Evolutionary conservation across 371 early-diverging fungal genomes (phyloP).

Genomic region (Mucor plumbeus): DNA sequence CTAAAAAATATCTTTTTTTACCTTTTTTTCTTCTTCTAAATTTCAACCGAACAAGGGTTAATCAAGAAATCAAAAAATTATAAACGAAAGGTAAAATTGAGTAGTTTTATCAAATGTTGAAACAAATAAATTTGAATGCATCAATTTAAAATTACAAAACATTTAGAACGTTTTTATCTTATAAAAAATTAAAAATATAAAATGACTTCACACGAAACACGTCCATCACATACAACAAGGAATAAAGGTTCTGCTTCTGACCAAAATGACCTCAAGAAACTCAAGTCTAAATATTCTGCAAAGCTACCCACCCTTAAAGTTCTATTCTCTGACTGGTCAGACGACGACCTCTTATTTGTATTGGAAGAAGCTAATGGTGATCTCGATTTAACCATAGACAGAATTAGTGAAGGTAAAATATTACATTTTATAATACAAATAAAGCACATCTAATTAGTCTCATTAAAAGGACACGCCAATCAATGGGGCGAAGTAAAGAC

Average conservation of each 20-base stretch:
- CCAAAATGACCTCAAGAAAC: conserved; percentile 60
- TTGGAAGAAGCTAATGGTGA: conserved; percentile 89
- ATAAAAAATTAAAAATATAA: conserved; percentile 11
- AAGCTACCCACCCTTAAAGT: conserved; percentile 78
- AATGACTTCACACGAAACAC: conserved; percentile 44
- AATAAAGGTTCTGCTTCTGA: conserved; percentile 31
- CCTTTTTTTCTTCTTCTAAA: conserved; percentile 5
- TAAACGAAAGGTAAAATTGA: background rate
- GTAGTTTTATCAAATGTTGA: too few relatives aligned
- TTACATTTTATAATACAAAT: background rate
- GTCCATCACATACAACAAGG: conserved; percentile 36
- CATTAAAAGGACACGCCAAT: conserved; percentile 69
- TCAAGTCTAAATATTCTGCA: conserved; percentile 67
- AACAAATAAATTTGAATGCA: background rate
- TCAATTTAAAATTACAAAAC: background rate
- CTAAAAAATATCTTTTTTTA: conserved; percentile 12
- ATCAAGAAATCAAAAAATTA: conserved; percentile 1
- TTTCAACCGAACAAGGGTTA: conserved; percentile 2
- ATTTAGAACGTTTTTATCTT: conserved; percentile 16
- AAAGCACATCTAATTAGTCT: background rate
- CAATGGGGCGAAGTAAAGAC: conserved; percentile 94
- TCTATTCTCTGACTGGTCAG: conserved; percentile 89
- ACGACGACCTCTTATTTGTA: conserved; percentile 85
- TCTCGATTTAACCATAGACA: conserved; percentile 76
- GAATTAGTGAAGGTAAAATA: conserved; percentile 60